phyloP scores from a whole-genome alignment of 2,329 filamentous ascomycete species.

The Rutstroemia sydowiana region DNA sequence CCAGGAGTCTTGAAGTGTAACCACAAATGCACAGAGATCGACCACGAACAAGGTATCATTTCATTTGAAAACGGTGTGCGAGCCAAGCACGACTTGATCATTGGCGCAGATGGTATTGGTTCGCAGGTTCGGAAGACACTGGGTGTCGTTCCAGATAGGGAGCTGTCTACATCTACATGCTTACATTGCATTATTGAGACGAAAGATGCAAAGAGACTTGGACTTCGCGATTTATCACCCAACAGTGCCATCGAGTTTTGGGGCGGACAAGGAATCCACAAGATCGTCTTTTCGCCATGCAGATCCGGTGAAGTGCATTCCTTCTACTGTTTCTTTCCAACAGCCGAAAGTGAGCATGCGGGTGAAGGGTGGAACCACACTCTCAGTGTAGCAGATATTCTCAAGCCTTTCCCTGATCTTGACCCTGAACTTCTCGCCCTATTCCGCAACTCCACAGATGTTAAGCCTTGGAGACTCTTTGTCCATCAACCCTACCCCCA shows the following conservation, averaged over 20 bases:
- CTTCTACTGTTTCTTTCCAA: conserved; percentile 35
- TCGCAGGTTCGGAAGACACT: conserved; percentile 55
- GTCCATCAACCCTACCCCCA: conserved; percentile 54
- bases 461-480: conserved; percentile 25
- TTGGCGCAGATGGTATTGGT: conserved; percentile 50
- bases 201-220: conserved; percentile 19
- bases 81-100: conserved; percentile 32
- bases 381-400: conserved; percentile 46
- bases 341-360: conserved; percentile 18
- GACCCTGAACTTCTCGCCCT: conserved; percentile 33
- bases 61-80: conserved; percentile 29
- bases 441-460: conserved; percentile 25
- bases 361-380: conserved; percentile 25
- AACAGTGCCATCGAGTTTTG: conserved; percentile 28
- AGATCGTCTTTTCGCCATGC: conserved; percentile 35
- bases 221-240: conserved; percentile 18
- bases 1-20: conserved; percentile 45
- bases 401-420: conserved; percentile 52
- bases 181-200: conserved; percentile 32
- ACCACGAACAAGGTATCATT: conserved; percentile 43
- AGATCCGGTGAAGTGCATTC: conserved; percentile 32
- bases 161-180: conserved; percentile 33
- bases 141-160: conserved; percentile 37
- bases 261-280: conserved; percentile 34
- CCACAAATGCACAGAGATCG: conserved; percentile 40